A percentile compares a stretch with the other conserved stretches of the same genome.
Evolutionary conservation across 1,284 basidiomycete genomes (phyloP).

Genomic region (Serendipita sp.): DNA sequence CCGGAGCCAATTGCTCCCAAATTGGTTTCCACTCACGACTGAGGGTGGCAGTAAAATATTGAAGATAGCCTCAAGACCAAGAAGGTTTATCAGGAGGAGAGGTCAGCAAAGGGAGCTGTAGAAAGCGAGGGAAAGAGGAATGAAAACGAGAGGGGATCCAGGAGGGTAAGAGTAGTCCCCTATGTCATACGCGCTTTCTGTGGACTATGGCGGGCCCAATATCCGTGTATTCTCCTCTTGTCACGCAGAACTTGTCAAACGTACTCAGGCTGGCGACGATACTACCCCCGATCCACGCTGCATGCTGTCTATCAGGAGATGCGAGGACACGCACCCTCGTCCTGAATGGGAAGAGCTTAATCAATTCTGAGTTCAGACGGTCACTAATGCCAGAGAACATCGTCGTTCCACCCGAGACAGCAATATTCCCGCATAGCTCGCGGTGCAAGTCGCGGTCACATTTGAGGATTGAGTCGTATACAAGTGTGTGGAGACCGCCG

Average conservation of each 20-base stretch:
- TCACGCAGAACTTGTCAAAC: slow-evolving; percentile 40
- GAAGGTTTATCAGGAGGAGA: too few relatives aligned
- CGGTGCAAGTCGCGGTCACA: slow-evolving; percentile 41
- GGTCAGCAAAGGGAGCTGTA: too few relatives aligned
- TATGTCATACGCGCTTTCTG: slow-evolving; percentile 15
- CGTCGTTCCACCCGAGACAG: slow-evolving; percentile 53
- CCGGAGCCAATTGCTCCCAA: too few relatives aligned
- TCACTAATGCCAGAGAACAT: slow-evolving; percentile 54
- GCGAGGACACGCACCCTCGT: slow-evolving; percentile 45
- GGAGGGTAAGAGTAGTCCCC: too few relatives aligned
- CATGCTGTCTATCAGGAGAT: slow-evolving; percentile 37
- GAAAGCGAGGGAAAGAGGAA: too few relatives aligned
- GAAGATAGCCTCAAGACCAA: too few relatives aligned
- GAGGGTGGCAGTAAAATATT: too few relatives aligned
- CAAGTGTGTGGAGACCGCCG: slow-evolving; percentile 52
- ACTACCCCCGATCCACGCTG: slow-evolving; percentile 53
- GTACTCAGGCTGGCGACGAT: slow-evolving; percentile 50
- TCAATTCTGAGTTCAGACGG: slow-evolving; percentile 42
- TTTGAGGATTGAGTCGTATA: slow-evolving; percentile 60
- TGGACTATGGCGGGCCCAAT: slow-evolving; percentile 27
- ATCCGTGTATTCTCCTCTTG: slow-evolving; percentile 35
- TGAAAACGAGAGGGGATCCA: too few relatives aligned
- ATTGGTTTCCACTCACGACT: too few relatives aligned
- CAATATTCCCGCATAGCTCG: slow-evolving; percentile 40
- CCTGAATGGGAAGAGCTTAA: slow-evolving; percentile 29